These are phyloP conservation scores for Sarocladium kiliense DNA, from an alignment of 2,329 filamentous ascomycete species.

Conservation along the genomic window DNA sequence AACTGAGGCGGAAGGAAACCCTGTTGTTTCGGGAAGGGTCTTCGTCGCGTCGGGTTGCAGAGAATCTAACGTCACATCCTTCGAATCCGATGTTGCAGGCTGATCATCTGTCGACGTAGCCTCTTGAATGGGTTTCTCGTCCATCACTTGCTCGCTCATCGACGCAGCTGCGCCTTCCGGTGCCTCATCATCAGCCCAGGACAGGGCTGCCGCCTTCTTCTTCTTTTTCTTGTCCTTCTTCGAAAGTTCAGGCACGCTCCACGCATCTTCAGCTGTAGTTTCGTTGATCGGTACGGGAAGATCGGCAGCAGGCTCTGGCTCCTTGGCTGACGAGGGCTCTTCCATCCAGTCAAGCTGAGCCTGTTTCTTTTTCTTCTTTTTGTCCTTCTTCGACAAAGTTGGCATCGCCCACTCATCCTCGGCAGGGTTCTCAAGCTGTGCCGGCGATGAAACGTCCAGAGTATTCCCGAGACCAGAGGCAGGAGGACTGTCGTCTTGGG, in stretches of 20 bases:
- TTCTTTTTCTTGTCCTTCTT: conserved; percentile 21
- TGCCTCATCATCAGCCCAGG: not conserved
- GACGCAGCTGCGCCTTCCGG: not conserved
- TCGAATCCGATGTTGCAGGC: not conserved
- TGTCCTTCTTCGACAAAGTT: conserved; percentile 19
- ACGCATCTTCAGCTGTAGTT: not conserved
- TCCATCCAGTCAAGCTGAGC: conserved; percentile 16
- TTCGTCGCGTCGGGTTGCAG: too few species aligned
- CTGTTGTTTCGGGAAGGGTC: not conserved
- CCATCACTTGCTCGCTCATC: too few species aligned
- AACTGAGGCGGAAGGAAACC: not conserved
- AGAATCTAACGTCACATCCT: not conserved
- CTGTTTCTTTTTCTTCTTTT: conserved; percentile 28
- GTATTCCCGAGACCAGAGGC: not conserved
- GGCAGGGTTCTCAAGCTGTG: not conserved
- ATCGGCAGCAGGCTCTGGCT: conserved; percentile 7
- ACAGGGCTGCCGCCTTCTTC: conserved; percentile 12
- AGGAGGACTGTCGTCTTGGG: not conserved
- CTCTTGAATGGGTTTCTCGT: too few species aligned
- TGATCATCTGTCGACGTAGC: too few species aligned
- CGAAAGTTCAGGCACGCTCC: not conserved
- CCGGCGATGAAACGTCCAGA: not conserved
- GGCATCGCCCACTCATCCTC: conserved; percentile 9
- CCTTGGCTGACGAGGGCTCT: conserved; percentile 14
- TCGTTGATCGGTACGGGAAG: not conserved